phyloP scores from a whole-genome alignment of 148 eudicot genomes.

The Rhododendron ferrugineum region DNA sequence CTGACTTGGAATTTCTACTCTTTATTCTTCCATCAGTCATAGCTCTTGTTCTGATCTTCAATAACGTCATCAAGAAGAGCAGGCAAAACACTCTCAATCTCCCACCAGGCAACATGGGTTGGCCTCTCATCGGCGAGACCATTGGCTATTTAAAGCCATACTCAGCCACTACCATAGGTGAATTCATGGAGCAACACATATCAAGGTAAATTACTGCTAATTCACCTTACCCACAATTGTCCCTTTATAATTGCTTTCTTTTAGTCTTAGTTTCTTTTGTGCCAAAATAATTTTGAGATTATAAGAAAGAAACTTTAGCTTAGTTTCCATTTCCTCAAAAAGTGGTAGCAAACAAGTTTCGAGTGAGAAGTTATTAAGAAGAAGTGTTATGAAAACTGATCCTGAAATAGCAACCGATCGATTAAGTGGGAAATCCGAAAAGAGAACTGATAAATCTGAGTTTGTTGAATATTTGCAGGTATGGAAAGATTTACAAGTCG shows the following conservation, averaged over 20 bases:
- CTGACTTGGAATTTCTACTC: conserved; percentile 61
- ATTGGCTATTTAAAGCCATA: conserved; percentile 77
- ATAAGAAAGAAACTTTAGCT: background rate
- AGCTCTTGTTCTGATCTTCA: conserved; percentile 33
- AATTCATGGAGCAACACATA: conserved; percentile 87
- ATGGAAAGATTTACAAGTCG: conserved; percentile 91
- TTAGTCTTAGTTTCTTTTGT: background rate
- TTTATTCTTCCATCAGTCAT: conserved; percentile 41
- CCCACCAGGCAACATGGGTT: conserved; percentile 91
- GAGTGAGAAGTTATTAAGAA: background rate
- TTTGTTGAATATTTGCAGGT: conserved; percentile 35
- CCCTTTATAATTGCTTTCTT: background rate
- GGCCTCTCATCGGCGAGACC: conserved; percentile 93
- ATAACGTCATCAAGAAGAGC: conserved; percentile 35
- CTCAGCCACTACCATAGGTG: conserved; percentile 74
- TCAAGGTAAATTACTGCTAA: conserved; percentile 34
- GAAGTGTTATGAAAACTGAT: background rate
- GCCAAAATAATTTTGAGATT: background rate
- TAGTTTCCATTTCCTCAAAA: background rate
- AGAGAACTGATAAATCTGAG: background rate
- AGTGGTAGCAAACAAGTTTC: background rate
- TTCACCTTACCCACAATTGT: background rate
- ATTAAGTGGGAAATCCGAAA: background rate
- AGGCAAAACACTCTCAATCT: conserved; percentile 45
- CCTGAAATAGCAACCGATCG: background rate